Percentiles rank a stretch among this genome's conserved stretches.
phyloP scores from a whole-genome alignment of 345 rosid species.

The Camelina laxa region DNA sequence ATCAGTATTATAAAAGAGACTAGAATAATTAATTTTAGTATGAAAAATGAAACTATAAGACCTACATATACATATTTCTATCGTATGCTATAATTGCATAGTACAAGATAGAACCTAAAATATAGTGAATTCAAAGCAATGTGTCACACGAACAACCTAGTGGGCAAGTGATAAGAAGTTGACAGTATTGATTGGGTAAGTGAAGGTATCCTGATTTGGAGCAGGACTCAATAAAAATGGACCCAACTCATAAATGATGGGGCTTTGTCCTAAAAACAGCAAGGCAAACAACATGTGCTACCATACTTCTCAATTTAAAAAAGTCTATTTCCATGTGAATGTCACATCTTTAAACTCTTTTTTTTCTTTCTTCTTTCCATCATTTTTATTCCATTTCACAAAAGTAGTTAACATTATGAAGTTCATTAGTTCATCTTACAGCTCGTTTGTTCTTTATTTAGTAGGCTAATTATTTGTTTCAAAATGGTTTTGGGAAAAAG shows the following conservation, averaged over 20 bases:
- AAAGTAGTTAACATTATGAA: background rate
- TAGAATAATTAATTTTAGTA: background rate
- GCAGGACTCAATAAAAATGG: conserved; percentile 33
- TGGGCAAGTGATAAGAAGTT: conserved; percentile 31
- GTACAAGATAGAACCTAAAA: conserved; percentile 10
- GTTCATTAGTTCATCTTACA: conserved; percentile 29
- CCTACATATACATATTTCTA: background rate
- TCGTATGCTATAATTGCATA: background rate
- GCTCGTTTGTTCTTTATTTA: conserved; percentile 25
- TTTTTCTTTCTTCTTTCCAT: conserved; percentile 1
- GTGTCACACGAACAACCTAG: conserved; percentile 23
- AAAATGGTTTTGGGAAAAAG: background rate
- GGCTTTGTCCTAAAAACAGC: conserved; percentile 40
- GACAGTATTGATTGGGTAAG: conserved; percentile 27
- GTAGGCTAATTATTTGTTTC: background rate
- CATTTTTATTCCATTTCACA: conserved; percentile 6
- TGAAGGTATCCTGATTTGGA: conserved; percentile 44
- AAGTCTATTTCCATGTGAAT: conserved; percentile 41
- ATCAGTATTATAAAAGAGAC: background rate
- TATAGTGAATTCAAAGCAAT: conserved; percentile 11
- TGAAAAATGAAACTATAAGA: background rate
- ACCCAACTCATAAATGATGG: conserved; percentile 41
- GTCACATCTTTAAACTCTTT: conserved; percentile 40
- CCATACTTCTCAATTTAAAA: conserved; percentile 38
- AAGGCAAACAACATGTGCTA: conserved; percentile 46